A percentile compares a stretch with the other conserved stretches of the same genome.
These are phyloP conservation scores for Diplodia scrobiculata DNA, from an alignment of 2,329 filamentous ascomycete species.

Conservation along the genomic window DNA sequence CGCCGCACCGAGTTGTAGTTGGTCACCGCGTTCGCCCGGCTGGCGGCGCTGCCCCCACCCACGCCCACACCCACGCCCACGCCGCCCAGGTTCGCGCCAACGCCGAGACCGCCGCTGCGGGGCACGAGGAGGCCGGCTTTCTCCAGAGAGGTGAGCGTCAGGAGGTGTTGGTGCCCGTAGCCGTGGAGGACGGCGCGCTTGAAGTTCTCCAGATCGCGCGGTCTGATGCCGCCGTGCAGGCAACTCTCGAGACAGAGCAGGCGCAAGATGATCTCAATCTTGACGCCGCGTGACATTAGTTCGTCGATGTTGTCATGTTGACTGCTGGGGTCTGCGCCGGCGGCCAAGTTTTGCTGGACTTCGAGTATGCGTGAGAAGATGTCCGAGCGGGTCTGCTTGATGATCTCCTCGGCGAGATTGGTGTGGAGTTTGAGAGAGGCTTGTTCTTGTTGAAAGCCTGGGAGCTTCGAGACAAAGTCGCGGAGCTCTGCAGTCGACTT, in stretches of 20 bases:
- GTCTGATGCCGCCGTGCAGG: slow-evolving; percentile 82
- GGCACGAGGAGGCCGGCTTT: slow-evolving; percentile 84
- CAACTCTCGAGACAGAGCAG: slow-evolving; percentile 89
- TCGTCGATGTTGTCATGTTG: slow-evolving; percentile 93
- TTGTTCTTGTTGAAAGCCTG: slow-evolving; percentile 89
- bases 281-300: slow-evolving; percentile 83
- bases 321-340: slow-evolving; percentile 81
- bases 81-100: slow-evolving; percentile 49
- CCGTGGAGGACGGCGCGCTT: slow-evolving; percentile 85
- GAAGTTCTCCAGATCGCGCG: slow-evolving; percentile 86
- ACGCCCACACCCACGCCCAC: slow-evolving; percentile 50
- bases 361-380: slow-evolving; percentile 85
- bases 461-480: slow-evolving; percentile 92
- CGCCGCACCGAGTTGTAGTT: slow-evolving; percentile 90
- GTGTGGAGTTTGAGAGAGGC: slow-evolving; percentile 91
- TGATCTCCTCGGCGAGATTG: slow-evolving; percentile 89
- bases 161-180: slow-evolving; percentile 91
- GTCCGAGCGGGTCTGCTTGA: slow-evolving; percentile 87
- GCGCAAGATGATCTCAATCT: slow-evolving; percentile 77
- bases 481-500: slow-evolving; percentile 89
- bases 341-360: slow-evolving; percentile 92
- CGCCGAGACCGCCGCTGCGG: slow-evolving; percentile 39
- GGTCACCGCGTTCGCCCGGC: slow-evolving; percentile 31
- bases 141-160: slow-evolving; percentile 85
- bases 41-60: slow-evolving; percentile 57